Evolutionary conservation across 805 yeast genomes (phyloP), one percentile per base, ranked within the genome.

Genomic region (Suhomyces sp.): DNA sequence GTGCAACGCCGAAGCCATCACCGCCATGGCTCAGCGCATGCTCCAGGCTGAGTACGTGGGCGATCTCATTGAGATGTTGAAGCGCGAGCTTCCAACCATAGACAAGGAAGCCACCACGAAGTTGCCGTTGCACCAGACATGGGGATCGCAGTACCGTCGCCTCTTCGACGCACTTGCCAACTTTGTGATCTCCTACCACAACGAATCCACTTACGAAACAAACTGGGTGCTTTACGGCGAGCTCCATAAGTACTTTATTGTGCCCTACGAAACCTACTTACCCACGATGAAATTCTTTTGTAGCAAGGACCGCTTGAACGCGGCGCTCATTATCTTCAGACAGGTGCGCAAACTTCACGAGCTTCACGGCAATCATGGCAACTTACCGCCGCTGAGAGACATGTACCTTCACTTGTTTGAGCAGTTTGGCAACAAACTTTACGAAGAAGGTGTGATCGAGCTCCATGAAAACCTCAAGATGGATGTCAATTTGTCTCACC

Each of bases 361-460:
- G 62, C 71, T 78, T 17, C 80, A 79, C 41, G 83, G 82, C 9
- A 52, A 58, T 33, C 54, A 57, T 15, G 51, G 33, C 35, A 41
- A 54, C 44, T 39, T 43, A 12, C 72, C 75, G 10, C 72, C 75
- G 5, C 66, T 61, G 66, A 63, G 67, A 47, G 84, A 82, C 20
- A 80, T 86, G 65, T 89, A 87, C 59, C 65, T 77, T 50, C 79
- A 79, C 56, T 64, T 87, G 21, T 83, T 88, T 62, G 72, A 78
- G 48, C 79, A 79, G 46, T 86, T 86, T 67, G 87, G 90, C 1
- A 74, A 75, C 46, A 69, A 71, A 48, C 67, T 76, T 31, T 87
- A 84, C 57, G 83, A 79, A 52, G 84, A 83, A 6, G 94, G 93
- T 0, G 82, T 87, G 15, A 73, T 73, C 46, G 86, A 84, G 52